Percentiles rank a stretch among this genome's conserved stretches.
phyloP scores from a whole-genome alignment of 306 rosid genomes.

The Dryas drummondii region DNA sequence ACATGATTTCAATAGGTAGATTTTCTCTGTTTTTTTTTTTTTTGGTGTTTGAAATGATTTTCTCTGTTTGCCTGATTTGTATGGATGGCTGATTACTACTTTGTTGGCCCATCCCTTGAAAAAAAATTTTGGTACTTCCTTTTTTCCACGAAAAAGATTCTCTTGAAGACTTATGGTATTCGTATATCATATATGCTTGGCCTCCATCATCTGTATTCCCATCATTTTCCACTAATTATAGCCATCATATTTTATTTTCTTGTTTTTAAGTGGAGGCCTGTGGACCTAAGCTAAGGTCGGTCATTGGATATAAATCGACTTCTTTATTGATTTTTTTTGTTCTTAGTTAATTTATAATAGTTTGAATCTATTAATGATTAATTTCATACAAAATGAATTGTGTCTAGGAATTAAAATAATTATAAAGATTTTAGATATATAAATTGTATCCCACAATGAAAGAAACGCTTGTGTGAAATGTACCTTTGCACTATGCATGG shows the following conservation, averaged over 20 bases:
- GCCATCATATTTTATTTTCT: neutral
- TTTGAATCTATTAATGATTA: no score
- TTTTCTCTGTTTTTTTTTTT: no score
- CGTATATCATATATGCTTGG: neutral
- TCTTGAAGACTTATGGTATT: neutral
- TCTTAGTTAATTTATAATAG: no score
- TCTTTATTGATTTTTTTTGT: no score
- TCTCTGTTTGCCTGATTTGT: neutral
- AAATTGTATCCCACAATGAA: neutral
- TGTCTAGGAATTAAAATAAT: neutral
- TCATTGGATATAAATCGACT: no score
- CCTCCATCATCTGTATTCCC: neutral
- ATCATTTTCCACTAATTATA: slow-evolving; percentile 6
- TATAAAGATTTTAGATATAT: neutral
- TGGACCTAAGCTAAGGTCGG: no score
- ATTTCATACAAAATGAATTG: no score
- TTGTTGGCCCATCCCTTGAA: neutral
- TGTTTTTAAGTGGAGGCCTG: no score
- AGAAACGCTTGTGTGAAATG: no score
- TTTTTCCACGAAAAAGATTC: neutral
- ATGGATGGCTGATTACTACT: neutral
- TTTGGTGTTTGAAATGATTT: no score
- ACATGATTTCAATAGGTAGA: neutral
- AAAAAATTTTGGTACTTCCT: no score
- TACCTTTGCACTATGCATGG: neutral